phyloP scores from a whole-genome alignment of 352 stramenopile genomes.

The Phytophthora cryptogea region DNA sequence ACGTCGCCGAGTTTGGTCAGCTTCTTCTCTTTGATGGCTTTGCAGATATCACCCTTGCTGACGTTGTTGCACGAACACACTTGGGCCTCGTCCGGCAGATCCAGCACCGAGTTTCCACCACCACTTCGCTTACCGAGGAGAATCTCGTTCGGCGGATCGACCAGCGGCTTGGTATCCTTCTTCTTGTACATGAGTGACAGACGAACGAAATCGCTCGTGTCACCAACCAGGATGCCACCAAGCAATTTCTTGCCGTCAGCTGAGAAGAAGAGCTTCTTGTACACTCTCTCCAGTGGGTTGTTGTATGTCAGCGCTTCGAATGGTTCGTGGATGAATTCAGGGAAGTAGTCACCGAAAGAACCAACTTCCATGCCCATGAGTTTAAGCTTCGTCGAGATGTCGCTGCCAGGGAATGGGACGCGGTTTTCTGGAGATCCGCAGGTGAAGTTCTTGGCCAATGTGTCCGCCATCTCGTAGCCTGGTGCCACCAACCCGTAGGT shows the following conservation, averaged over 20 bases:
- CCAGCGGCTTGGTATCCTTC: conserved; percentile 57
- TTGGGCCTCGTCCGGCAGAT: conserved; percentile 80
- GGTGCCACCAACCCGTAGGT: conserved; percentile 94
- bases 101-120: conserved; percentile 42
- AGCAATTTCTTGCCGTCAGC: conserved; percentile 70
- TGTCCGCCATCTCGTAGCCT: conserved; percentile 91
- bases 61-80: conserved; percentile 95
- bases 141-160: conserved; percentile 58
- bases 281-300: conserved; percentile 87
- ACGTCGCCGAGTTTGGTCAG: conserved; percentile 71
- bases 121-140: conserved; percentile 51
- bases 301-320: conserved; percentile 86
- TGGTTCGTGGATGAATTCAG: conserved; percentile 78
- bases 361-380: conserved; percentile 94
- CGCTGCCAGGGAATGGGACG: conserved; percentile 77
- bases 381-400: conserved; percentile 95
- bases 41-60: conserved; percentile 79
- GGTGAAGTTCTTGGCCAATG: conserved; percentile 83
- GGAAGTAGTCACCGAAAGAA: conserved; percentile 87
- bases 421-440: conserved; percentile 25
- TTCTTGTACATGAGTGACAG: conserved; percentile 68
- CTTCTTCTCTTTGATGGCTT: conserved; percentile 77
- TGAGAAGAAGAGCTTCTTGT: conserved; percentile 95
- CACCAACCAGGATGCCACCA: conserved; percentile 91
- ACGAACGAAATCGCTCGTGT: conserved; percentile 89